These are phyloP conservation scores for Lepidium didymum DNA, from an alignment of 345 rosid genomes.

Conservation along the genomic window DNA sequence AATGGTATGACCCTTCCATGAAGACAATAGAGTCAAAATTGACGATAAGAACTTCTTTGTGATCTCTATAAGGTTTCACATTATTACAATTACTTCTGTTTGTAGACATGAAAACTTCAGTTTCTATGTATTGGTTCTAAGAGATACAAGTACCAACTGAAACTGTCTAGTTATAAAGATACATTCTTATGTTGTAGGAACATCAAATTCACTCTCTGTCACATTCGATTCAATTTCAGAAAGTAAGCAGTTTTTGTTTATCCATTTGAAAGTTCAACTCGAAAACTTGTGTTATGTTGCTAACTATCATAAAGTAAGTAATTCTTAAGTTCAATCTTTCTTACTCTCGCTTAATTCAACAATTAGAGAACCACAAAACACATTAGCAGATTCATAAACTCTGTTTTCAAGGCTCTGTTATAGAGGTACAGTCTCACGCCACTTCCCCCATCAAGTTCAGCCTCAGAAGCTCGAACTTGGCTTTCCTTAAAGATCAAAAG, in stretches of 20 bases:
- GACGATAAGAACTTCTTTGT: too few relatives aligned
- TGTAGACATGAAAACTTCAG: too few relatives aligned
- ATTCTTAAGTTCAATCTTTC: neutral
- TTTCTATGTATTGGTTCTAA: too few relatives aligned
- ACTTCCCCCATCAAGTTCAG: neutral
- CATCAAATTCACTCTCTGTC: neutral
- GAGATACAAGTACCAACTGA: neutral
- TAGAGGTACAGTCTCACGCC: neutral
- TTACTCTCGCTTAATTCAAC: neutral
- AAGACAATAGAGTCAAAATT: too few relatives aligned
- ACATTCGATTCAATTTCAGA: neutral
- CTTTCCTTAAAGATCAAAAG: neutral
- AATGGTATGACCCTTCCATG: too few relatives aligned
- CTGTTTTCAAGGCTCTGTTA: neutral
- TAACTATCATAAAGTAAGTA: neutral
- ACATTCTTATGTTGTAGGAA: neutral
- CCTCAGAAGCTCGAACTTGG: neutral
- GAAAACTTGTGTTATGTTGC: neutral
- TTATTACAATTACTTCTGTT: too few relatives aligned
- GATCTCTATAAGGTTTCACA: too few relatives aligned
- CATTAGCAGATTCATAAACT: neutral
- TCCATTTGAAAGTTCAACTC: neutral
- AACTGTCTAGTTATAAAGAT: neutral
- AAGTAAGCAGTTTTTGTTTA: neutral
- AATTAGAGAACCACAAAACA: neutral